Evolutionary conservation across 2,329 filamentous ascomycete genomes (phyloP).

Genomic region (Verticillium nonalfalfae): DNA sequence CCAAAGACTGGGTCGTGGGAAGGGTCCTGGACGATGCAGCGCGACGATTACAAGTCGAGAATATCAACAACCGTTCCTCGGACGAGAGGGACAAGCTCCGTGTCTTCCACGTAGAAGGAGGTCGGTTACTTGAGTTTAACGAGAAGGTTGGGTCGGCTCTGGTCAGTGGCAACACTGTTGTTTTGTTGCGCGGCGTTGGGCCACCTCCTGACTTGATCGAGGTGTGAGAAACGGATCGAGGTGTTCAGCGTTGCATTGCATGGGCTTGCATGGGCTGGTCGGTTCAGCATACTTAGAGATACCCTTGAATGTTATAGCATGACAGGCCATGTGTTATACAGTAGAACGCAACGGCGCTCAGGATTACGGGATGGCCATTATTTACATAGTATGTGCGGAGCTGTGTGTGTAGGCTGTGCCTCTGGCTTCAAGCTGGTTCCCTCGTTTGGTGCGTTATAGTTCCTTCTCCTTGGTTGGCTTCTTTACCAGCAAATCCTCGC

Average conservation of each 20-base stretch:
- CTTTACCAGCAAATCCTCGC: constrained; percentile 36
- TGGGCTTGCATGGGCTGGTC: not conserved
- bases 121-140: constrained; percentile 76
- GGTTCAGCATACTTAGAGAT: not conserved
- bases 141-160: constrained; percentile 74
- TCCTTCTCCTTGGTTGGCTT: constrained; percentile 18
- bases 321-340: not conserved
- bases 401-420: not conserved
- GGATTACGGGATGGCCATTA: not conserved
- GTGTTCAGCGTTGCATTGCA: not conserved
- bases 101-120: constrained; percentile 90
- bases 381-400: too few species aligned
- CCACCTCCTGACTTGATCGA: constrained; percentile 70
- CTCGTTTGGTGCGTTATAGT: not conserved
- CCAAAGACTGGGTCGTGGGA: constrained; percentile 83
- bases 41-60: constrained; percentile 69
- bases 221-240: constrained; percentile 17
- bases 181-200: constrained; percentile 79
- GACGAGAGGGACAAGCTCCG: constrained; percentile 74
- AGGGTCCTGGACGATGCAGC: constrained; percentile 74
- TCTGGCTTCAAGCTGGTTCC: not conserved
- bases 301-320: not conserved
- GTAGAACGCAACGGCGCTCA: not conserved
- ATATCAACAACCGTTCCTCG: constrained; percentile 72
- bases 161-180: constrained; percentile 81